These are phyloP conservation scores for Inga leiocalycina DNA, from an alignment of 306 rosid genomes.

Conservation along the genomic window DNA sequence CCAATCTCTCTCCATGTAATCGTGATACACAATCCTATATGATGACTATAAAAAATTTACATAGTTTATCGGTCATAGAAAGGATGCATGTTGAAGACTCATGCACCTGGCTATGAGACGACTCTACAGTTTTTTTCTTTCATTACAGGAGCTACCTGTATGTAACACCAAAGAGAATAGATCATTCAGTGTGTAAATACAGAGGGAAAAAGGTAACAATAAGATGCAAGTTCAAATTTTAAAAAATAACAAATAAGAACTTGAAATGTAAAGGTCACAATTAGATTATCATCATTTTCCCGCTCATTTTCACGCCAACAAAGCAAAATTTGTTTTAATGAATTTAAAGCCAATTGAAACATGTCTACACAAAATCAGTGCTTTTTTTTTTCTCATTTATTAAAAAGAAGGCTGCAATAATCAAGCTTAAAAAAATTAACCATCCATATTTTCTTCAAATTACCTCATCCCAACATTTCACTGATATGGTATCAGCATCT, in stretches of 20 bases:
- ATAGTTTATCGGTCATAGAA: slow-evolving; percentile 49
- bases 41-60: slow-evolving; percentile 28
- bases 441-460: slow-evolving; percentile 22
- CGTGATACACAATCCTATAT: neutral
- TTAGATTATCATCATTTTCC: neutral
- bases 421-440: slow-evolving; percentile 1
- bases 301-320: neutral
- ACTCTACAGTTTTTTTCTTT: slow-evolving; percentile 51
- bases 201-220: slow-evolving; percentile 14
- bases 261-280: neutral
- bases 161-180: slow-evolving; percentile 50
- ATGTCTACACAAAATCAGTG: neutral
- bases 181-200: slow-evolving; percentile 34
- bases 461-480: slow-evolving; percentile 96
- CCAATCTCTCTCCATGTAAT: neutral
- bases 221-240: neutral
- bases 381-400: neutral
- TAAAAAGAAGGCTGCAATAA: neutral
- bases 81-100: slow-evolving; percentile 56
- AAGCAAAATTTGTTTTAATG: neutral
- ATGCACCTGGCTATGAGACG: slow-evolving; percentile 61
- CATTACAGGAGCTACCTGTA: slow-evolving; percentile 50
- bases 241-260: neutral
- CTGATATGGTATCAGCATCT: slow-evolving; percentile 88
- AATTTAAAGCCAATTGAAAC: neutral